Evolutionary conservation across 1,284 basidiomycete genomes (phyloP).

Genomic region (Xanthoconium separans): DNA sequence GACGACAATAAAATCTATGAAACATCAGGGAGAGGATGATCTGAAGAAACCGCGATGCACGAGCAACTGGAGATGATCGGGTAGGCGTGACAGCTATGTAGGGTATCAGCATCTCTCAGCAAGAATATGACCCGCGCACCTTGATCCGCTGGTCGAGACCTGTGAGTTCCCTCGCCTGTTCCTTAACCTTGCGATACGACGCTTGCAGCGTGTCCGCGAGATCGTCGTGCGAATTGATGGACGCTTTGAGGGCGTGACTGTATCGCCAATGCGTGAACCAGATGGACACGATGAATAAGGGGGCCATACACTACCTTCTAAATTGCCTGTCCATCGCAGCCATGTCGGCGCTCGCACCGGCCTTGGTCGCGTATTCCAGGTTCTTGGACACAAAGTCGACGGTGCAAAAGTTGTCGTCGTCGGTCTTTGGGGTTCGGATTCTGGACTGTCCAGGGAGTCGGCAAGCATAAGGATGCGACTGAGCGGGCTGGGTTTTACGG

Average conservation of each 20-base stretch:
- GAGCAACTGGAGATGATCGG: slow-evolving; percentile 69
- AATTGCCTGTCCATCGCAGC: slow-evolving; percentile 53
- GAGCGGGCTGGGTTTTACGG: slow-evolving; percentile 71
- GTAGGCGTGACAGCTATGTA: slow-evolving; percentile 52
- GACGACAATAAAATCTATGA: slow-evolving; percentile 55
- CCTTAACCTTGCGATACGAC: slow-evolving; percentile 50
- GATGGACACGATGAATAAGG: background rate
- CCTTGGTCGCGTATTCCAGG: slow-evolving; percentile 52
- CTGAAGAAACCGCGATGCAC: slow-evolving; percentile 39
- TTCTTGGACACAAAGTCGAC: slow-evolving; percentile 55
- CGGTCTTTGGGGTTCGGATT: slow-evolving; percentile 22
- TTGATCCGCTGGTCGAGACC: slow-evolving; percentile 69
- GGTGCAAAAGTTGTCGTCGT: slow-evolving; percentile 48
- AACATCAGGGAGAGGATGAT: slow-evolving; percentile 2
- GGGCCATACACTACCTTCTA: slow-evolving; percentile 52
- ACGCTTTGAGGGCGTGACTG: slow-evolving; percentile 67
- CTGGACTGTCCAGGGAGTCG: slow-evolving; percentile 54
- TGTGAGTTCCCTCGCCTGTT: slow-evolving; percentile 43
- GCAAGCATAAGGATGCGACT: slow-evolving; percentile 71
- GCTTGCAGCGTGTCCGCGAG: slow-evolving; percentile 58
- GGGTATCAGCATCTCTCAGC: slow-evolving; percentile 6
- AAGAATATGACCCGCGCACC: slow-evolving; percentile 30
- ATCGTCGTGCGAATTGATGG: slow-evolving; percentile 58
- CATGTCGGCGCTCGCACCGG: slow-evolving; percentile 56
- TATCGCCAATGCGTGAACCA: slow-evolving; percentile 15